Percentiles rank a stretch among this genome's conserved stretches.
phyloP scores from a whole-genome alignment of 257 asterid species.

The Solanum stenotomum region DNA sequence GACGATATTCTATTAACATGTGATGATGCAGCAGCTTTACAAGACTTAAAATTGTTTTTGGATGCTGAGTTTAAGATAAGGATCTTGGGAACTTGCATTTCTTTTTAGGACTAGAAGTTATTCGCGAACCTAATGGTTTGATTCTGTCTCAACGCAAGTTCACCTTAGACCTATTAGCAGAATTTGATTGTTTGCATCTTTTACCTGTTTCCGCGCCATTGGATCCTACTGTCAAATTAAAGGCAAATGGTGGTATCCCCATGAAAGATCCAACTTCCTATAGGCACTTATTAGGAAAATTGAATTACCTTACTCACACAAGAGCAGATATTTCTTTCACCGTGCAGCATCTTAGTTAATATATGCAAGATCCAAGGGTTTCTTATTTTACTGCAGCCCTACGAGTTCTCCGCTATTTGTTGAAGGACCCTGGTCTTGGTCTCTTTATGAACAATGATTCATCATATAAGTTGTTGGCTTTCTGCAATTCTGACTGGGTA shows the following conservation, averaged over 20 bases:
- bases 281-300: not conserved
- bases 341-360: not conserved
- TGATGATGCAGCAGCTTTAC: not conserved
- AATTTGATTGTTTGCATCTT: not conserved
- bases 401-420: not conserved
- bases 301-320: not conserved
- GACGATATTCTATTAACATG: not conserved
- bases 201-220: not conserved
- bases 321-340: not conserved
- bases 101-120: not conserved
- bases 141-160: not conserved
- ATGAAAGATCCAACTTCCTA: not conserved
- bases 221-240: not conserved
- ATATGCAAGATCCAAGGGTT: not conserved
- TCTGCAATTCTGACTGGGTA: not conserved
- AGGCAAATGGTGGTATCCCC: not conserved
- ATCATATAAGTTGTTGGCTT: too few species aligned
- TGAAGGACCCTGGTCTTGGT: not conserved
- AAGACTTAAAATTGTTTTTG: not conserved
- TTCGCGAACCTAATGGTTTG: not conserved
- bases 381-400: not conserved
- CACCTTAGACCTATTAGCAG: not conserved
- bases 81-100: not conserved
- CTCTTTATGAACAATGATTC: not conserved
- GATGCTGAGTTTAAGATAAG: not conserved